phyloP scores from a whole-genome alignment of 306 rosid species.

The Geum urbanum region DNA sequence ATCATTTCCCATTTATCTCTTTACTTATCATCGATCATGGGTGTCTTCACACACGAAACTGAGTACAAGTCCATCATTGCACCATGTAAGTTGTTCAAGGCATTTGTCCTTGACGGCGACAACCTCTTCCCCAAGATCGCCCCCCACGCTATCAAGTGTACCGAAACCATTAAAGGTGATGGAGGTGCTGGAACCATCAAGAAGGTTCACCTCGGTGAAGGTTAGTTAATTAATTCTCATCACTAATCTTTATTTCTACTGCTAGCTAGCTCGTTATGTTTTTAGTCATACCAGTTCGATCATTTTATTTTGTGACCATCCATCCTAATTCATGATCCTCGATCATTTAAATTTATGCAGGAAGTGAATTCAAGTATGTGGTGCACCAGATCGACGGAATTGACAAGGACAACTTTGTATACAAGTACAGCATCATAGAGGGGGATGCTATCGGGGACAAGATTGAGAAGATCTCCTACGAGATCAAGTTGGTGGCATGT shows the following conservation, averaged over 20 bases:
- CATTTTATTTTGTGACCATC: no score
- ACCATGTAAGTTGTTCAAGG: conserved; percentile 34
- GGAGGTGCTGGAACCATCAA: conserved; percentile 36
- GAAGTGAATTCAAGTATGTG: background rate
- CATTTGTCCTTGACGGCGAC: conserved; percentile 28
- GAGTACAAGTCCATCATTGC: conserved; percentile 24
- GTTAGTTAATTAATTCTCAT: conserved; percentile 10
- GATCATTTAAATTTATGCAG: background rate
- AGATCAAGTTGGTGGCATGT: background rate
- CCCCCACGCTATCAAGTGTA: no score
- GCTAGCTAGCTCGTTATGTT: no score
- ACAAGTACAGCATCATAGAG: background rate
- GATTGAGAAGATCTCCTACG: background rate
- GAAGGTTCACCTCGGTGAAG: conserved; percentile 38
- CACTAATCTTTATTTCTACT: no score
- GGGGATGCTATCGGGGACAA: background rate
- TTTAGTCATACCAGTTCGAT: no score
- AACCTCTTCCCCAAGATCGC: background rate
- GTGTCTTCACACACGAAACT: conserved; percentile 27
- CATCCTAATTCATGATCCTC: no score
- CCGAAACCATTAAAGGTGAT: no score
- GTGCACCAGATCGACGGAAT: background rate
- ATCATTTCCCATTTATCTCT: background rate
- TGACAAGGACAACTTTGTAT: background rate
- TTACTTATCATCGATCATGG: conserved; percentile 28